Evolutionary conservation across 148 eudicot genomes (phyloP).

Genomic region (Dysphania ambrosioides): DNA sequence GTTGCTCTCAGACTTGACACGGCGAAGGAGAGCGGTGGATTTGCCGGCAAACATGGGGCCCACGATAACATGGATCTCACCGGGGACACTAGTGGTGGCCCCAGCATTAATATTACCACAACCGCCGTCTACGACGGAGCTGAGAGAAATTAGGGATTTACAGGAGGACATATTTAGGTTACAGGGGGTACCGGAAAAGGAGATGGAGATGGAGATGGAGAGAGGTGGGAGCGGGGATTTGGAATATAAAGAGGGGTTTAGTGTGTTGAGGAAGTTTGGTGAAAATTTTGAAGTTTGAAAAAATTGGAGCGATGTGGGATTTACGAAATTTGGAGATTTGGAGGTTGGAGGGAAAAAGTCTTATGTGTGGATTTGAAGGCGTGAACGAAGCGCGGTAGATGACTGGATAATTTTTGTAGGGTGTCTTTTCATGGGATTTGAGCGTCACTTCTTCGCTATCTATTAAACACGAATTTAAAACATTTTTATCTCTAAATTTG

Average conservation of each 20-base stretch:
- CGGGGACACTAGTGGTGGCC: slow-evolving; percentile 14
- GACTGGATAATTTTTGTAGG: background rate
- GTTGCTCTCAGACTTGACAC: slow-evolving; percentile 50
- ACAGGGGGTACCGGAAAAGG: background rate
- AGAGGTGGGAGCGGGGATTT: background rate
- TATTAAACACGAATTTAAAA: too few species aligned
- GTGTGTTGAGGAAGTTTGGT: slow-evolving; percentile 13
- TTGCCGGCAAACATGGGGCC: slow-evolving; percentile 91
- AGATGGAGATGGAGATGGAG: background rate
- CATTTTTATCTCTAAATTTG: too few species aligned
- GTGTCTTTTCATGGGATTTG: background rate
- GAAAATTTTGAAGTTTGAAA: background rate
- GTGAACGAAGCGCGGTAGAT: background rate
- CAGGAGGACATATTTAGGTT: slow-evolving; percentile 18
- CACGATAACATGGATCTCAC: slow-evolving; percentile 82
- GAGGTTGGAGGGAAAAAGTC: background rate
- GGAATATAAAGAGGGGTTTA: background rate
- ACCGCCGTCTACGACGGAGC: background rate
- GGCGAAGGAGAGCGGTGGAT: slow-evolving; percentile 80
- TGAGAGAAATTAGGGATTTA: slow-evolving; percentile 2
- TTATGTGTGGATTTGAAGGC: background rate
- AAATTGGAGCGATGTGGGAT: background rate
- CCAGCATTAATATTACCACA: background rate
- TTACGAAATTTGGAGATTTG: background rate
- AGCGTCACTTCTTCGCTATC: background rate